These are phyloP conservation scores for Penicillium robsamsonii DNA, from an alignment of 495 filamentous ascomycete species.

Conservation along the genomic window DNA sequence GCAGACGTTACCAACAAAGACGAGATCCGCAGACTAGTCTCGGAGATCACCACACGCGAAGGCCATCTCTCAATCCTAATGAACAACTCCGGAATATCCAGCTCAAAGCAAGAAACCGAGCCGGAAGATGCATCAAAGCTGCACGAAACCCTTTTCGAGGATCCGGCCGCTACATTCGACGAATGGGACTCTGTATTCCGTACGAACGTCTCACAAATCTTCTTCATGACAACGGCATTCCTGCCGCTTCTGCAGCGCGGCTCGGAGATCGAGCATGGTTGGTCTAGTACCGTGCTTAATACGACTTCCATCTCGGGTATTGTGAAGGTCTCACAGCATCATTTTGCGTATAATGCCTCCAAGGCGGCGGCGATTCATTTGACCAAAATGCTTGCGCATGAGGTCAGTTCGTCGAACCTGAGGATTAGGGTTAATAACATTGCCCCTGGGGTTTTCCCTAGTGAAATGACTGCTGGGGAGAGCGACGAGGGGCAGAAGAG, in stretches of 20 bases:
- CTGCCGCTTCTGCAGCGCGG: conserved; percentile 45
- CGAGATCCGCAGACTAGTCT: conserved; percentile 42
- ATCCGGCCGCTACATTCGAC: conserved; percentile 30
- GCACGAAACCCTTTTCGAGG: conserved; percentile 57
- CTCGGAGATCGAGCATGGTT: conserved; percentile 46
- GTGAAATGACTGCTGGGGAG: conserved; percentile 54
- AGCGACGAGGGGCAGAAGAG: conserved; percentile 63
- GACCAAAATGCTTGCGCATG: conserved; percentile 54
- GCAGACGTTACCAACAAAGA: conserved; percentile 52
- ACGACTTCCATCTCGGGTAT: conserved; percentile 56
- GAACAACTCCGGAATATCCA: conserved; percentile 55
- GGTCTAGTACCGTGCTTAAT: conserved; percentile 58
- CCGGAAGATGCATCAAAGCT: conserved; percentile 45
- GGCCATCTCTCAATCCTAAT: conserved; percentile 50
- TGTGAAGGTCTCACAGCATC: conserved; percentile 48
- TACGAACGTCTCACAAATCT: conserved; percentile 50
- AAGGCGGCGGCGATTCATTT: conserved; percentile 54
- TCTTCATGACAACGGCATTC: conserved; percentile 45
- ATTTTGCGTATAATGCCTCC: conserved; percentile 53
- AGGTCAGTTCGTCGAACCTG: conserved; percentile 42
- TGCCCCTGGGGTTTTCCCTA: conserved; percentile 55
- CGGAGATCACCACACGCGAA: conserved; percentile 46
- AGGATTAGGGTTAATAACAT: conserved; percentile 53
- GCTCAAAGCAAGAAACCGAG: conserved; percentile 33
- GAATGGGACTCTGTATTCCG: conserved; percentile 49